Base-by-base conservation (phyloP, 2,329 filamentous ascomycete genomes). In the Monosporascus sp. region DNA sequence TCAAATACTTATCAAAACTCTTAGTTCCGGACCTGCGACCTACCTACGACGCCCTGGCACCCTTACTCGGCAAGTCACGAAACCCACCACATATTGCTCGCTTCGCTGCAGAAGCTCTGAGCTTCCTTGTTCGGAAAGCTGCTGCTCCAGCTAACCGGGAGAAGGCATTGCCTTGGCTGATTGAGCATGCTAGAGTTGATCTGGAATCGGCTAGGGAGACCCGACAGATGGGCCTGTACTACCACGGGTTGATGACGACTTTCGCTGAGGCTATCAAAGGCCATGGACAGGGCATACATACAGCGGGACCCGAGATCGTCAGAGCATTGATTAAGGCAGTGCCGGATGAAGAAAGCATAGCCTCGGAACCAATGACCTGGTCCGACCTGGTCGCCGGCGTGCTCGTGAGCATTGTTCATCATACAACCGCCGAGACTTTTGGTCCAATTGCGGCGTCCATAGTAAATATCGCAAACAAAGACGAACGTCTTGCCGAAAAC, bases 91-190 rank as follows among this genome's bases (percentile, higher is more conserved):
- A 96, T 70, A 90, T 97, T 60, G 87, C 90, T 24, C 85, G 92
- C 51, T 99, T 97, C 70, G 89, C 93, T 14, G 94, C 94, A 26
- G 94, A 99, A 72, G 90, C 94, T 3, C 81, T 99, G 74, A 96
- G 92, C 60, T 99, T 97, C 65, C 77, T 99, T 20, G 80, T 99
- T 20, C 88, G 91, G 65, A 97, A 97, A 73, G 88, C 92, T 7
- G 92, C 88, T 2, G 81, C 87, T 17, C 81, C 85, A 3, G 89
- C 90, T 52, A 84, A 89, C 58, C 85, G 90, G 60, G 88, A 93
- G 59, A 81, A 78, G 26, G 84, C 91, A 0, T 76, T 99, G 37
- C 76, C 81, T 14, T 72, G 78, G 14, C 85, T 97, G n/a, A 74
- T 96, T 2, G 74, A 79, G 14, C 87, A 91, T 69, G 84, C 88